Evolutionary conservation across 2,329 filamentous ascomycete genomes (phyloP), one percentile per base, ranked within the genome.

Genomic region (Curvularia hawaiiensis): DNA sequence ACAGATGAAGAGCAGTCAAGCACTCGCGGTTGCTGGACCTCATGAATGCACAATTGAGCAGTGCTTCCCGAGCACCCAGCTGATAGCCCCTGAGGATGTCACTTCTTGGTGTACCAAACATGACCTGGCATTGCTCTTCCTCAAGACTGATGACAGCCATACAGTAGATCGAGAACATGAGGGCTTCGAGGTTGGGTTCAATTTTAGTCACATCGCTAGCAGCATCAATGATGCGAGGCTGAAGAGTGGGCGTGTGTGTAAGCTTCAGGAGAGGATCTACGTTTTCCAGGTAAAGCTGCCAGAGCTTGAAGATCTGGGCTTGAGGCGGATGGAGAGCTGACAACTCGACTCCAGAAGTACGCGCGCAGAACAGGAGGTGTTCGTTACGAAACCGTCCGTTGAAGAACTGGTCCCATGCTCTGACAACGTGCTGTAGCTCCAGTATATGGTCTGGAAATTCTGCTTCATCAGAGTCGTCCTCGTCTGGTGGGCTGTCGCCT

Each of bases 231-330:
- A 80, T 58, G 82, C 83, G 16, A 81, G 82, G 66, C 89, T 88
- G 30, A 54, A 75, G 55, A 4, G 67, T 73, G 7, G 72, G 70
- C 7, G 64, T 63, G 47, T 75, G 73, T 1, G 65, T 67, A 14
- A 74, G 60, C 39, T 69, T 70, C 16, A 74, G 47, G 5, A 74
- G 50, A 8, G 73, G 71, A 20, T 74, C 69, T n/a, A 74, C 58
- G 31, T 73, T 73, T 14, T 75, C 87, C 11, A 92, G 77, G 65
- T 88, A 92, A 5, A 88, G 79, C 69, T 92, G 88, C 90, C 90
- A 94, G 8, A 94, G 81, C 50, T 84, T 86, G 1, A 84, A 83
- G 52, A 90, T 87, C 57, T 90, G 87, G 0, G 84, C 85, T 1
- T 87, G 85, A 0, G 85, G 69, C 0, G 90, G 89, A 67, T 91